Evolutionary conservation across 2,329 filamentous ascomycete genomes (phyloP), one percentile per base, ranked within the genome.

Genomic region (Fusarium fracticaudum): DNA sequence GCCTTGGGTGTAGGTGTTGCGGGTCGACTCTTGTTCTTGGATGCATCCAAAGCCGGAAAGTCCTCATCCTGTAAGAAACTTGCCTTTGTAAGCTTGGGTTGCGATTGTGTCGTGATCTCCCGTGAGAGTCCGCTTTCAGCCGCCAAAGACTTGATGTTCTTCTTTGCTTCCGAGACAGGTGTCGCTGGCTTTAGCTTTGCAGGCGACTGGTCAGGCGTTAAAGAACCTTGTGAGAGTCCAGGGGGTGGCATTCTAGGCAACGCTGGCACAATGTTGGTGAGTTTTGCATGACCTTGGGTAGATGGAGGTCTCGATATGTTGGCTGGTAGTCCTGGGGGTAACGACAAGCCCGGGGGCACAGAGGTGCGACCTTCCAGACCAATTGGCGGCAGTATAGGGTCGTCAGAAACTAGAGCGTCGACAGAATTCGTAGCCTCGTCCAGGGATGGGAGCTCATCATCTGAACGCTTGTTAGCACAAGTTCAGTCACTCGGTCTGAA

Each of bases 351-450:
- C 6, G 83, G 74, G 58, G 83, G 80, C 38, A 80, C 74, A 48
- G 80, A 70, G n/a, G 66, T 77, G 15, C 69, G 69, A 26, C 62
- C 69, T 22, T 72, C 71, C 47, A 68, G 14, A 35, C 67, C 72
- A 43, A 45, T 59, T 60, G 69, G 35, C 57, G 73, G 65, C 14
- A 68, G 54, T 29, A 69, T 71, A 35, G 73, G 76, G 15, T 89
- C 84, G 77, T 94, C 92, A 29, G 91, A 89, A 18, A 94, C 91
- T 8, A 94, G 83, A 8, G 91, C 91, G 79, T 93, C 91, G 45
- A 94, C 89, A n/a, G 88, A 91, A 48, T 86, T 85, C 6, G 86
- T 87, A 18, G 87, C 91, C 73, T 91, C 90, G 70, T 91, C 90
- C 51, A 91, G 84, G 17, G 87, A 88, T 66, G 86, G 84, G n/a